Conservation (phyloP, 2,329 filamentous ascomycete genomes). For the Pseudogymnoascus sp. region DNA sequence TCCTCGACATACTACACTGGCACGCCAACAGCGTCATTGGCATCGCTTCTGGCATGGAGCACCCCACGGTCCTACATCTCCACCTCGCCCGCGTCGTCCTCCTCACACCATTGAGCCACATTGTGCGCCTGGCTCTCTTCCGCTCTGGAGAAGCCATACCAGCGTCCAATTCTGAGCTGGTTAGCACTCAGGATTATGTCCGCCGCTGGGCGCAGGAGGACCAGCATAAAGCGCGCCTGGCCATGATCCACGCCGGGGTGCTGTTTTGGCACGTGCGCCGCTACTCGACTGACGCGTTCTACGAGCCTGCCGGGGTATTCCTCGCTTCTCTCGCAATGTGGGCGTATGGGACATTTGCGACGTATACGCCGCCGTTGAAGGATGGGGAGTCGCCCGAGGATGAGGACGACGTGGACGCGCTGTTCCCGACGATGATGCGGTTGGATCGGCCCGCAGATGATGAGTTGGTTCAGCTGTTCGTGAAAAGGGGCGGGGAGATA, state of each 20-base stretch:
- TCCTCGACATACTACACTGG: constrained; percentile 38
- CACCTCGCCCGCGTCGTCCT: constrained; percentile 36
- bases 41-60: constrained; percentile 34
- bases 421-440: constrained; percentile 39
- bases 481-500: constrained; percentile 43
- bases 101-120: constrained; percentile 30
- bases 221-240: constrained; percentile 48
- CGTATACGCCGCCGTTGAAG: background rate
- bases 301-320: constrained; percentile 39
- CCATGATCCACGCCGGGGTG: constrained; percentile 46
- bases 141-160: constrained; percentile 8
- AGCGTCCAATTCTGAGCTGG: constrained; percentile 20
- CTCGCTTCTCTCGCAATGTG: constrained; percentile 40
- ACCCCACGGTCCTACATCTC: constrained; percentile 36
- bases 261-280: constrained; percentile 45
- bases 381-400: background rate
- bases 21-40: constrained; percentile 35
- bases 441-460: constrained; percentile 50
- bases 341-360: constrained; percentile 31
- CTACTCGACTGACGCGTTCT: constrained; percentile 40
- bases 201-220: constrained; percentile 43
- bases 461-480: constrained; percentile 49
- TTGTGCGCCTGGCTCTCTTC: constrained; percentile 17
- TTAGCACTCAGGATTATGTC: constrained; percentile 27
- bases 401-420: constrained; percentile 15